Evolutionary conservation across 108 stramenopile genomes (phyloP).

Genomic region (Fragilariopsis cylindrus): DNA sequence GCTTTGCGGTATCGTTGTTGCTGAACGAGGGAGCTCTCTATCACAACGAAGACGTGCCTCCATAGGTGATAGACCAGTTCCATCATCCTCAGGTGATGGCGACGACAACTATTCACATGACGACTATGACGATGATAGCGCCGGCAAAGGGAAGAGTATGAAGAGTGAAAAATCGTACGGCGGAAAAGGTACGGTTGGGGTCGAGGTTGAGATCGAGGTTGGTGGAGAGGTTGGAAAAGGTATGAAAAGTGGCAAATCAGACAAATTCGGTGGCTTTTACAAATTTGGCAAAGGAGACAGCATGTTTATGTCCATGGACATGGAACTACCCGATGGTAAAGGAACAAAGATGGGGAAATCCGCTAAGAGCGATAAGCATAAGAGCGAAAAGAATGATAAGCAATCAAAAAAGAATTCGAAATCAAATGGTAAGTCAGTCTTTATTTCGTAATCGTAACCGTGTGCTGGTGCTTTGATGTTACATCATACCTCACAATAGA

Average conservation of each 20-base stretch:
- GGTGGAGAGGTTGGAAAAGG: conserved; percentile 7
- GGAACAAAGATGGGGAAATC: not conserved
- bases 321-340: no score
- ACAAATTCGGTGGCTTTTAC: no score
- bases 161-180: not conserved
- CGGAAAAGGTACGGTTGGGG: not conserved
- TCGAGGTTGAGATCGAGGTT: conserved; percentile 15
- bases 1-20: not conserved
- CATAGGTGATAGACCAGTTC: conserved; percentile 8
- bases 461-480: no score
- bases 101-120: not conserved
- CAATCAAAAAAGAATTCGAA: conserved; percentile 11
- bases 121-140: not conserved
- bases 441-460: not conserved
- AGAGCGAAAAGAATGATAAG: not conserved
- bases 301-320: no score
- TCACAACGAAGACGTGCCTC: not conserved
- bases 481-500: no score
- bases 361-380: conserved; percentile 5
- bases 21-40: not conserved
- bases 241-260: not conserved
- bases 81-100: conserved; percentile 1
- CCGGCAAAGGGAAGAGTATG: conserved; percentile 11
- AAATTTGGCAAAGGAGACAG: not conserved
- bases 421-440: conserved; percentile 7